Base-by-base conservation (phyloP, 106 monocot species). In the Ottelia alismoides region DNA sequence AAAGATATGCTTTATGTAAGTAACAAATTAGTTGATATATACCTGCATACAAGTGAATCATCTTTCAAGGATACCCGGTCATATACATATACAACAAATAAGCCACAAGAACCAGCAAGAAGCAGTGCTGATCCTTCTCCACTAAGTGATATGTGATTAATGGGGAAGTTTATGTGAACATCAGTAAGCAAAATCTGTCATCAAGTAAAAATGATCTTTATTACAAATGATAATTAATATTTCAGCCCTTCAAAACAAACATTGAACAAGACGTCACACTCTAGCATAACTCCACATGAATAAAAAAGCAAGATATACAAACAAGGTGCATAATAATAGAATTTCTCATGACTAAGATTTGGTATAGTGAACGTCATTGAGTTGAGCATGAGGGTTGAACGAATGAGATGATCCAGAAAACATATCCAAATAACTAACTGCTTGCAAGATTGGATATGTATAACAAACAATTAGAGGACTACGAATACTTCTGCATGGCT, bases 21-120 rank as follows among this genome's bases (percentile, higher is more conserved):
- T n/a, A n/a, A n/a, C n/a, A n/a, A n/a, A n/a, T 49, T 22, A 22
- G 18, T 58, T 11, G 25, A 24, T 18, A 45, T 11, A 58, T 61
- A 88, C 88, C 83, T 88, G 70, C 76, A 88, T 49, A 32, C 71
- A 56, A 73, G 19, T 31, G 55, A 69, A 24, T 74, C 65, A 53
- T 49, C 65, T 23, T 64, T 31, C 50, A 56, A 46, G 60, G 70
- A 72, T 11, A 57, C 64, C 49, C 68, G 75, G 43, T 76, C 71
- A 52, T 65, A 60, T 32, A 89, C 53, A 50, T 76, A 66, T 45
- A 83, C 68, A 47, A 83, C 40, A 32, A 30, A 53, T 16, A 77
- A 26, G 22, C 43, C 62, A 21, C 73, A 47, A 20, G 55, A 55
- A 6, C 80, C 77, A 66, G 10, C 23, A 31, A 89, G 54, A 56